Conservation (phyloP, 1,139 yeast genomes). For the Pichia sp. region DNA sequence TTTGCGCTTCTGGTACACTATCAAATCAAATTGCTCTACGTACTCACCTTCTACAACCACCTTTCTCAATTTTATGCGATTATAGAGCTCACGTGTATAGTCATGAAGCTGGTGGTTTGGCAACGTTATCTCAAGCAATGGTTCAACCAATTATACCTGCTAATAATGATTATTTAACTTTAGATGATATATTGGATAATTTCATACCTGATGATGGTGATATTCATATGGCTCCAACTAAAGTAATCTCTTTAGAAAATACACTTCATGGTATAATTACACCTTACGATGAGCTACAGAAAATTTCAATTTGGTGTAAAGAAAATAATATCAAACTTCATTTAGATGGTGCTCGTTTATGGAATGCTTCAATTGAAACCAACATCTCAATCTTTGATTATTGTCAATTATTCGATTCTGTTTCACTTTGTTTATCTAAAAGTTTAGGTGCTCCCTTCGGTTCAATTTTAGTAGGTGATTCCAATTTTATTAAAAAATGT, state of each 20-base stretch:
- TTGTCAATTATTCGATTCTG: conserved; percentile 76
- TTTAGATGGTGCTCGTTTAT: conserved; percentile 92
- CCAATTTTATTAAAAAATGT: conserved; percentile 57
- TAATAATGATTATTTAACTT: conserved; percentile 68
- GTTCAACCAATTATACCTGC: conserved; percentile 73
- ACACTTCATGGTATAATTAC: conserved; percentile 77
- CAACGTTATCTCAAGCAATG: conserved; percentile 87
- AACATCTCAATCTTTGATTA: conserved; percentile 65
- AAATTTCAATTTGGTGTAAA: conserved; percentile 66
- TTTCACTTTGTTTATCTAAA: conserved; percentile 83
- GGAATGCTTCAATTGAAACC: conserved; percentile 81
- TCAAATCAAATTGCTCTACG: conserved; percentile 85
- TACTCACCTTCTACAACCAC: conserved; percentile 75
- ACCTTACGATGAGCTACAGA: conserved; percentile 73
- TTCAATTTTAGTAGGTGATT: conserved; percentile 70
- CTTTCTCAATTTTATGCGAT: conserved; percentile 79
- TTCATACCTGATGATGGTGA: conserved; percentile 74
- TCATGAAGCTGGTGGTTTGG: conserved; percentile 88
- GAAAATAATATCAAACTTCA: conserved; percentile 61
- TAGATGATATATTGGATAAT: conserved; percentile 65
- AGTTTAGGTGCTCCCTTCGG: conserved; percentile 95
- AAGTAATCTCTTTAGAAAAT: conserved; percentile 77
- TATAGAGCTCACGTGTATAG: conserved; percentile 76
- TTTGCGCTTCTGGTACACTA: conserved; percentile 84
- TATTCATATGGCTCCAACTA: conserved; percentile 85